Percentiles rank a stretch among this genome's conserved stretches.
phyloP scores from a whole-genome alignment of 495 filamentous ascomycete species.

The Penicillium canescens region DNA sequence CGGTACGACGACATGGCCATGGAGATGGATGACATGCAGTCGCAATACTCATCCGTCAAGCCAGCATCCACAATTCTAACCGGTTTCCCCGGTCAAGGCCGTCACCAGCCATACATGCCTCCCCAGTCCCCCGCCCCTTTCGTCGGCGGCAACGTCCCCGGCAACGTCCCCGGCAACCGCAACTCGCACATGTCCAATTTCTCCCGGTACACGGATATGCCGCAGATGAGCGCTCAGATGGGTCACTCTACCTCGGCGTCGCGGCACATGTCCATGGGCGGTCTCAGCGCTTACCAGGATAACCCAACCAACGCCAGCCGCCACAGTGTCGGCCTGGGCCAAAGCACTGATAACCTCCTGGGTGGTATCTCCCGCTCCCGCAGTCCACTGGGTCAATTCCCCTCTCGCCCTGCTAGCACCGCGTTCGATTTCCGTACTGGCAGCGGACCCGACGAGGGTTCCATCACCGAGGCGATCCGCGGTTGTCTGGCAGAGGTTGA shows the following conservation, averaged over 20 bases:
- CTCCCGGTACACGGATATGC: slow-evolving; percentile 52
- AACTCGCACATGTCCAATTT: slow-evolving; percentile 60
- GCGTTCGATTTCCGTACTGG: slow-evolving; percentile 67
- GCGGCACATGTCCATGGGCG: slow-evolving; percentile 63
- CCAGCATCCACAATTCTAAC: slow-evolving; percentile 90
- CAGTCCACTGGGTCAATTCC: slow-evolving; percentile 48
- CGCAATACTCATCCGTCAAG: slow-evolving; percentile 91
- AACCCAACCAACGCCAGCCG: slow-evolving; percentile 45
- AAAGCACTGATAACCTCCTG: slow-evolving; percentile 64
- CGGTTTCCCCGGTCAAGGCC: slow-evolving; percentile 71
- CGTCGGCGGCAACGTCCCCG: slow-evolving; percentile 45
- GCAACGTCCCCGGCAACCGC: slow-evolving; percentile 50
- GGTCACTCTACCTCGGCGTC: slow-evolving; percentile 38
- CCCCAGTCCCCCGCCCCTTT: slow-evolving; percentile 77
- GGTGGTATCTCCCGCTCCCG: slow-evolving; percentile 47
- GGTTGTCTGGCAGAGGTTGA: slow-evolving; percentile 85
- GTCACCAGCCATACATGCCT: slow-evolving; percentile 66
- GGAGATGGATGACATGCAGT: slow-evolving; percentile 98
- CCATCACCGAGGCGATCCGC: slow-evolving; percentile 82
- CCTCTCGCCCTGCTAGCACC: slow-evolving; percentile 64
- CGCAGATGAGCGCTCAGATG: slow-evolving; percentile 30
- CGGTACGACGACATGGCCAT: slow-evolving; percentile 66
- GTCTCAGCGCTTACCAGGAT: slow-evolving; percentile 58
- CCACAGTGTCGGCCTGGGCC: slow-evolving; percentile 49
- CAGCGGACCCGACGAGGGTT: slow-evolving; percentile 67